These are phyloP conservation scores for Linum tenue DNA, from an alignment of 345 rosid species.

Conservation along the genomic window DNA sequence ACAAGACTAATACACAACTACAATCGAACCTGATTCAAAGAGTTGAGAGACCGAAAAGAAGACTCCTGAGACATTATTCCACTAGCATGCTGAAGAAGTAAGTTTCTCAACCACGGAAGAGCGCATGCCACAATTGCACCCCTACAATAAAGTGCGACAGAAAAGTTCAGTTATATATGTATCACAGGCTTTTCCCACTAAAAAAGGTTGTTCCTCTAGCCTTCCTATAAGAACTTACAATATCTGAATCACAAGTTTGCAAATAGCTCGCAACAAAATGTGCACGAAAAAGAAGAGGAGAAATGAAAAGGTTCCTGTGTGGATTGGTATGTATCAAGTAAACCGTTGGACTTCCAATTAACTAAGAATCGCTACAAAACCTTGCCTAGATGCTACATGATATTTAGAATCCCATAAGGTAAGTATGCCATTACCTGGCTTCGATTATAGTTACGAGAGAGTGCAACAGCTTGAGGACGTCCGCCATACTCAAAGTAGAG, in stretches of 20 bases:
- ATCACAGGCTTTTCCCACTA: neutral
- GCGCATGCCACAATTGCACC: conserved; percentile 83
- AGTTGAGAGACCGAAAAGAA: conserved; percentile 54
- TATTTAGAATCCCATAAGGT: neutral
- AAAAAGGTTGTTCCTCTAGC: neutral
- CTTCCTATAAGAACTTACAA: neutral
- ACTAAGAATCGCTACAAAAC: neutral
- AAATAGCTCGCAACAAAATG: too few relatives aligned
- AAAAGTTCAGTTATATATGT: neutral
- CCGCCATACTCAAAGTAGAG: conserved; percentile 54
- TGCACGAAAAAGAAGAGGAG: neutral
- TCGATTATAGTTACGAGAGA: conserved; percentile 65
- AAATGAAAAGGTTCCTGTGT: neutral
- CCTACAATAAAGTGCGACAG: conserved; percentile 28
- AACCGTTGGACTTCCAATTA: neutral
- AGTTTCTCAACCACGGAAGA: conserved; percentile 79
- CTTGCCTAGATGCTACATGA: neutral
- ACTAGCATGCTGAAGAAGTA: conserved; percentile 77
- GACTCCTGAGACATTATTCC: conserved; percentile 83
- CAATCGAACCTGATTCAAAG: conserved; percentile 65
- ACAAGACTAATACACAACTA: neutral
- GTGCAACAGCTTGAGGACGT: conserved; percentile 68
- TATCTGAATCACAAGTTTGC: too few relatives aligned
- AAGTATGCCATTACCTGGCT: conserved; percentile 43
- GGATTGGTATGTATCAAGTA: neutral